Evolutionary conservation across 495 filamentous ascomycete species (phyloP), one percentile per base, ranked within the genome.

Genomic region (Pyrenula aspistea): DNA sequence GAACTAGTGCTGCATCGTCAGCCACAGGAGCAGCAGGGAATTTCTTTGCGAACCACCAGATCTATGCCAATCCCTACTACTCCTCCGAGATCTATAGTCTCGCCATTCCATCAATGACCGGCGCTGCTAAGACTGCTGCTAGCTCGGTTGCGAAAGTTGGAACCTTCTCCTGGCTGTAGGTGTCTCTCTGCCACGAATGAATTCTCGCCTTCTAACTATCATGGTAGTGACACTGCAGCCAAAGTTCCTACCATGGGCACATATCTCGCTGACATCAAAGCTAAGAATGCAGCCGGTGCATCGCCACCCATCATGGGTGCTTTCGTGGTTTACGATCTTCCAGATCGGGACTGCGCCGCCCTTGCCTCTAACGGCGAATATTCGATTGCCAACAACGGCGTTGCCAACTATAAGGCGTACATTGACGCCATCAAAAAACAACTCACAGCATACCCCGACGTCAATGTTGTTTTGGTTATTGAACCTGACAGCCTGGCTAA

Each of bases 401-500:
- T 89, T 60, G 64, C 62, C 62, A 75, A 77, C 56, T 90, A 90
- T 73, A 84, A 88, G 73, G 68, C 71, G 55, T 88, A 87, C 72
- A 85, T 89, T 65, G 84, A 89, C 68, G 65, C 76, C 70, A 73
- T 75, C 68, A 70, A 53, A 22, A 55, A 61, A 20, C 55, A 61
- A 0, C 22, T 65, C 53, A 53, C 62, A 47, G 53, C 64, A 21
- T 71, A 64, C 49, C 61, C 65, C 60, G 64, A 78, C 60, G 61
- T 63, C 2, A 52, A 64, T 42, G 65, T 61, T 22, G 67, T 65
- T 15, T 58, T 73, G 71, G 77, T 75, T 60, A 83, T 89, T 67
- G 87, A 92, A 70, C 88, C 88, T 59, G 88, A 91, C 72, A 86
- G 83, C 57, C 77, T 91, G 48, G 83, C 85, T 60, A 92, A 92